Percentiles rank a stretch among this genome's conserved stretches.
These are phyloP conservation scores for Coniochaeta ligniaria DNA, from an alignment of 2,329 filamentous ascomycete genomes.

Conservation along the genomic window DNA sequence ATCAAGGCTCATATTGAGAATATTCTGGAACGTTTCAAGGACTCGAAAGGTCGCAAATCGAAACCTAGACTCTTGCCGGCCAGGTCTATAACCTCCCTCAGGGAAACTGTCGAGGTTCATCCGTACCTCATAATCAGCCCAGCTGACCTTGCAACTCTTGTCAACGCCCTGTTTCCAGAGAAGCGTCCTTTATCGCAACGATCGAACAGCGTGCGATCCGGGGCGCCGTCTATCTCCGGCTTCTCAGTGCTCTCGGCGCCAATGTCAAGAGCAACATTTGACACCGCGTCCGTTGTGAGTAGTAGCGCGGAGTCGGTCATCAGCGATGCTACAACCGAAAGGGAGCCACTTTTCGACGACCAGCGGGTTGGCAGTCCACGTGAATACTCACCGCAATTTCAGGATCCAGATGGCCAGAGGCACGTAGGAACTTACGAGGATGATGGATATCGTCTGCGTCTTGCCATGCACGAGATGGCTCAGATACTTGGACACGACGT, in stretches of 20 bases:
- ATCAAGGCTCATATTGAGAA: constrained; percentile 65
- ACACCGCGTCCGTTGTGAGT: constrained; percentile 64
- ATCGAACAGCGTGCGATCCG: constrained; percentile 57
- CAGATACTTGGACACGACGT: constrained; percentile 57
- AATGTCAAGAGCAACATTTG: constrained; percentile 56
- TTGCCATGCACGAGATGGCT: constrained; percentile 64
- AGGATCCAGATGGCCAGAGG: constrained; percentile 34
- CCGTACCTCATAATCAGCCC: constrained; percentile 75
- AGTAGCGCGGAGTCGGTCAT: constrained; percentile 66
- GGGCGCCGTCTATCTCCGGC: constrained; percentile 59
- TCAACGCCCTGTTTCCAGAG: constrained; percentile 79
- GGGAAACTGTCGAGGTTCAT: constrained; percentile 72
- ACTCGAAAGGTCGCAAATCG: constrained; percentile 38
- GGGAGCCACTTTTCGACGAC: constrained; percentile 56
- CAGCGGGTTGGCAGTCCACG: constrained; percentile 39
- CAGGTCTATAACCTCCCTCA: constrained; percentile 62
- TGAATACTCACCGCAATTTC: constrained; percentile 46
- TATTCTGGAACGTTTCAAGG: constrained; percentile 58
- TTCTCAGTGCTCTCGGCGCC: constrained; percentile 62
- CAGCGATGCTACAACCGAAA: constrained; percentile 61
- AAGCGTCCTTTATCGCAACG: constrained; percentile 56
- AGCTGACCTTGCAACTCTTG: constrained; percentile 69
- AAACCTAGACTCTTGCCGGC: constrained; percentile 59
- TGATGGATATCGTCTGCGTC: constrained; percentile 57
- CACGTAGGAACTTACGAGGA: constrained; percentile 50